These are phyloP conservation scores for Naganishia randhawae DNA, from an alignment of 768 basidiomycete genomes.

Conservation along the genomic window DNA sequence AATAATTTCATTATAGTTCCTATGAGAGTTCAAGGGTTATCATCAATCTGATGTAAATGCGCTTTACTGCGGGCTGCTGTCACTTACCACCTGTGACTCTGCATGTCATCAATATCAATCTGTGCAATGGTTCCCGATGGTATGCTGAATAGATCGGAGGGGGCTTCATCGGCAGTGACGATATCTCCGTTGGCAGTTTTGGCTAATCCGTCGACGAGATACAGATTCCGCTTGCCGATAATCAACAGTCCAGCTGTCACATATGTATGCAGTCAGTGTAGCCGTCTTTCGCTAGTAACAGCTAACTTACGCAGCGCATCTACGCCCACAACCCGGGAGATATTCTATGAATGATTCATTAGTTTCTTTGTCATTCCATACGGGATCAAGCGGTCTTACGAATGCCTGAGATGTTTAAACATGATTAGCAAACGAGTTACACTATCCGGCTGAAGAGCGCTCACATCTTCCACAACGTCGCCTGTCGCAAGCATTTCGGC, in stretches of 20 bases:
- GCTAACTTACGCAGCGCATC: slow-evolving; percentile 77
- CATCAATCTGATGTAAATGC: no score
- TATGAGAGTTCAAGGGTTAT: no score
- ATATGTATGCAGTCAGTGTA: slow-evolving; percentile 1
- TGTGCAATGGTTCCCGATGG: slow-evolving; percentile 74
- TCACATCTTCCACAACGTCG: slow-evolving; percentile 71
- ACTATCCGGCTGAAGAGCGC: slow-evolving; percentile 5
- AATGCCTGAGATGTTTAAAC: not conserved
- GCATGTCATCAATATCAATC: slow-evolving; percentile 66
- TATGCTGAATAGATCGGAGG: slow-evolving; percentile 72
- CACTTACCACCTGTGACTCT: slow-evolving; percentile 74
- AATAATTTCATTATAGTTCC: slow-evolving; percentile 74
- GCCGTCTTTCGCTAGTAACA: not conserved
- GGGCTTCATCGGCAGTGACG: slow-evolving; percentile 80
- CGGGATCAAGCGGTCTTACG: not conserved
- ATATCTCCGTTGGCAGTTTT: slow-evolving; percentile 83
- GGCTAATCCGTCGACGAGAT: slow-evolving; percentile 84
- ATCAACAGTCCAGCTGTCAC: slow-evolving; percentile 76
- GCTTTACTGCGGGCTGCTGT: not conserved
- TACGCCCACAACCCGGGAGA: slow-evolving; percentile 81
- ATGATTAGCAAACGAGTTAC: not conserved
- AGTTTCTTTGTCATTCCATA: not conserved
- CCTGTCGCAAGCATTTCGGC: slow-evolving; percentile 82
- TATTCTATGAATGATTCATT: slow-evolving; percentile 61
- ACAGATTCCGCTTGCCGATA: slow-evolving; percentile 75